Evolutionary conservation across 225 moss, liverwort and hornwort genomes (phyloP).

Genomic region (Straminergon stramineum): DNA sequence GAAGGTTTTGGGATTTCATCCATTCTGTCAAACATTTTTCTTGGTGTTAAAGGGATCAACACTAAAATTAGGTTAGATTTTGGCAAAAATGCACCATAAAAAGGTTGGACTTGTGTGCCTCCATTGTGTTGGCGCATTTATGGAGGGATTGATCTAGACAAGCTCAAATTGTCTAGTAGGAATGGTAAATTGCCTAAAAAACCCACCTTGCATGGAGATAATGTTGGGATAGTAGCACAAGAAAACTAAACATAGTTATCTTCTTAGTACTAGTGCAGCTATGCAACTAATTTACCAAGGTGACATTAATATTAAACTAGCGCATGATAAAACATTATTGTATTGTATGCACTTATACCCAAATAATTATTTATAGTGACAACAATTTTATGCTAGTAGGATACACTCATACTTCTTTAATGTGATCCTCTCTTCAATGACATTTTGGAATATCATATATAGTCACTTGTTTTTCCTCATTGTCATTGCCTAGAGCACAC

Average conservation of each 20-base stretch:
- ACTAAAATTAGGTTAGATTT: not conserved
- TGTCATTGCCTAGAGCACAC: not conserved
- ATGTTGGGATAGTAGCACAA: not conserved
- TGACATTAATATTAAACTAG: not conserved
- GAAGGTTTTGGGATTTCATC: not conserved
- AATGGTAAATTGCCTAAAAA: not conserved
- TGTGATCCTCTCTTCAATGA: not conserved
- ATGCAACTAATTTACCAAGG: not conserved
- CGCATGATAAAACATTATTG: not conserved
- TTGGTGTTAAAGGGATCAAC: accelerated
- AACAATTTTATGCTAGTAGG: not conserved
- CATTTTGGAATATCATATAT: not conserved
- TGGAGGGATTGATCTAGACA: not conserved
- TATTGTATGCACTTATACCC: not conserved
- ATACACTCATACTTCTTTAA: not conserved
- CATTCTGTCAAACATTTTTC: not conserved
- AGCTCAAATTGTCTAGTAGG: accelerated
- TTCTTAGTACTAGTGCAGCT: not conserved
- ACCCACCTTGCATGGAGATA: not conserved
- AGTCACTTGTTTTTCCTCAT: too few species aligned
- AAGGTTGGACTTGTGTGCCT: accelerated
- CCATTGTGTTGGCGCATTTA: accelerated
- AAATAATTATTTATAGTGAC: not conserved
- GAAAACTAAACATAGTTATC: accelerated
- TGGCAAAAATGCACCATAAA: too few species aligned